Conservation (phyloP, 345 rosid species). For the Lumnitzera racemosa region DNA sequence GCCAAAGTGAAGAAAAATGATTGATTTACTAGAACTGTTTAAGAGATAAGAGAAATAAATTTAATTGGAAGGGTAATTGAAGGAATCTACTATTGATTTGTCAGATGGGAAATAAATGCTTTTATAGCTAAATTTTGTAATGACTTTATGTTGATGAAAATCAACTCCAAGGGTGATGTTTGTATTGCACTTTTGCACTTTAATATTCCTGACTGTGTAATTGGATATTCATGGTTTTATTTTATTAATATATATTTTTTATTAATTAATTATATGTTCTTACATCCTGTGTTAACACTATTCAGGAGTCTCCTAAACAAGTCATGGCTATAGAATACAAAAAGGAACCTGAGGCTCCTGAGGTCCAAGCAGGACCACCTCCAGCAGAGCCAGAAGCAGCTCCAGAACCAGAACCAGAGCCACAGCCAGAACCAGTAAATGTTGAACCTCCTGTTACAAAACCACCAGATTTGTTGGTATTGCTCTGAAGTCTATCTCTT, state of each 20-base stretch:
- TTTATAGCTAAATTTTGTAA: too few species aligned
- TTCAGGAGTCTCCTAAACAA: constrained; percentile 64
- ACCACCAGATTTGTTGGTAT: constrained; percentile 84
- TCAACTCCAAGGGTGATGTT: too few species aligned
- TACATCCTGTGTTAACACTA: constrained; percentile 3
- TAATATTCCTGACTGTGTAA: too few species aligned
- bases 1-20: too few species aligned
- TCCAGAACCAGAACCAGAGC: constrained; percentile 8
- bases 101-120: too few species aligned
- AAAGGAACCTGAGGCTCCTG: constrained; percentile 42
- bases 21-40: too few species aligned
- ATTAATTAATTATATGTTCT: background rate
- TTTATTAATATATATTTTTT: too few species aligned
- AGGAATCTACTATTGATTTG: too few species aligned
- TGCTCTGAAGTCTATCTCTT: background rate
- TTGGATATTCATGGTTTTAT: background rate
- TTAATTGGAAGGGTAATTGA: too few species aligned
- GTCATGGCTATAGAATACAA: constrained; percentile 70
- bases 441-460: constrained; percentile 48
- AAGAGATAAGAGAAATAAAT: too few species aligned
- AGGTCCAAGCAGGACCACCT: constrained; percentile 38
- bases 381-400: constrained; percentile 17
- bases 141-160: too few species aligned
- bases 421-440: constrained; percentile 52
- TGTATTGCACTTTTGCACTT: too few species aligned